Evolutionary conservation across 2,329 filamentous ascomycete genomes (phyloP).

Genomic region (Colletotrichum coccodes): DNA sequence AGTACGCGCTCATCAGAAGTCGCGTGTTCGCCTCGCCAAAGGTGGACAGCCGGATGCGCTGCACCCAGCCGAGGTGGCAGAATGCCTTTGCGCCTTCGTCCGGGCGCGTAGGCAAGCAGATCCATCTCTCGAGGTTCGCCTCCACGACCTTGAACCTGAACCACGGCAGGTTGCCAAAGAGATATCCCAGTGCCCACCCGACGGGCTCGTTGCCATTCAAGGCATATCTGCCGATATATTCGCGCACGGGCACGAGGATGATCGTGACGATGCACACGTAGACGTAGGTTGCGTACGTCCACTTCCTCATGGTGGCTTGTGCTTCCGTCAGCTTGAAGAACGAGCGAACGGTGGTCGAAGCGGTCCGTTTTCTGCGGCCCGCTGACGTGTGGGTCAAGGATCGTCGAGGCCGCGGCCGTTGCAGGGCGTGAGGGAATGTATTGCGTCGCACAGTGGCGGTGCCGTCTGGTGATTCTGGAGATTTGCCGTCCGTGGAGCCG

Average conservation of each 20-base stretch:
- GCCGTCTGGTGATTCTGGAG: constrained; percentile 35
- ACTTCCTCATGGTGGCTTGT: constrained; percentile 82
- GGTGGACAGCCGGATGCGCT: constrained; percentile 70
- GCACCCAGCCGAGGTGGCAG: constrained; percentile 68
- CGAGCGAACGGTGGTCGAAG: constrained; percentile 72
- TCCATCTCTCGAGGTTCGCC: constrained; percentile 78
- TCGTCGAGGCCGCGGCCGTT: constrained; percentile 42
- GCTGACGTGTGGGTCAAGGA: constrained; percentile 66
- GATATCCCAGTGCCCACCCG: constrained; percentile 91
- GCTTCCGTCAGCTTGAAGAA: constrained; percentile 84
- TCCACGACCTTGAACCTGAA: constrained; percentile 79
- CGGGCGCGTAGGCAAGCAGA: constrained; percentile 70
- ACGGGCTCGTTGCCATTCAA: constrained; percentile 82
- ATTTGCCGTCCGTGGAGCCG: constrained; percentile 18
- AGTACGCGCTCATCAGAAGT: constrained; percentile 82
- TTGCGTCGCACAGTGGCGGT: constrained; percentile 52
- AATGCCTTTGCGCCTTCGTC: constrained; percentile 42
- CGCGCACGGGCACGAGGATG: constrained; percentile 77
- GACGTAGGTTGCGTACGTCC: constrained; percentile 83
- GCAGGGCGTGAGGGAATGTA: constrained; percentile 59
- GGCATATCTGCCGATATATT: constrained; percentile 74
- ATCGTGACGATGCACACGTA: constrained; percentile 75
- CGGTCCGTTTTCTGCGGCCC: constrained; percentile 72
- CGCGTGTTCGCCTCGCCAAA: constrained; percentile 85
- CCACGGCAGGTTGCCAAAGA: constrained; percentile 80